Percentiles rank a stretch among this genome's conserved stretches.
phyloP scores from a whole-genome alignment of 352 stramenopile genomes.

The Globisporangium middletonii region DNA sequence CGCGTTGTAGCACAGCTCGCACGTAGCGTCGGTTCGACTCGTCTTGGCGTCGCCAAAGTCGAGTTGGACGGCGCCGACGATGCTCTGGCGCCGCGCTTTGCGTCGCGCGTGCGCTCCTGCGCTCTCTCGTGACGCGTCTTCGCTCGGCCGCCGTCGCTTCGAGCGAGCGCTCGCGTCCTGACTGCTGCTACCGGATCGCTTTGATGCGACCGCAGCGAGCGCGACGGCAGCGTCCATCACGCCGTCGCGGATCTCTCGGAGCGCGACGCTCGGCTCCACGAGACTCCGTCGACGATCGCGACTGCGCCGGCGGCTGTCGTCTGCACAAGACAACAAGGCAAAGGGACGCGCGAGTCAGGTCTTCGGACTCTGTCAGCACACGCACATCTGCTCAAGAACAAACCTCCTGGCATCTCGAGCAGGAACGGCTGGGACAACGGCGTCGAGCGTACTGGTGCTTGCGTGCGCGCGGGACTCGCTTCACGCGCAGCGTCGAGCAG shows the following conservation, averaged over 20 bases:
- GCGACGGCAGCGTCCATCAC: too few relatives aligned
- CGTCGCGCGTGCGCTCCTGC: not conserved
- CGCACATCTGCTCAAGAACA: too few relatives aligned
- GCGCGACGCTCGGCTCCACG: slow-evolving; percentile 4
- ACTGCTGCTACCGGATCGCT: too few relatives aligned
- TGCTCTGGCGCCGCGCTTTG: slow-evolving; percentile 39
- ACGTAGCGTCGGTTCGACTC: slow-evolving; percentile 14
- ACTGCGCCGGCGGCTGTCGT: slow-evolving; percentile 16
- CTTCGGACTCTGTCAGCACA: not conserved
- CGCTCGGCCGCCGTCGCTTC: too few relatives aligned
- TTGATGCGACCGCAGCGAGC: too few relatives aligned
- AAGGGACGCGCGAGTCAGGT: too few relatives aligned
- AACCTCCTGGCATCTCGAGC: not conserved
- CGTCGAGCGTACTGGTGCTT: not conserved
- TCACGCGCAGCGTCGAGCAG: not conserved
- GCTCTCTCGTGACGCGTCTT: too few relatives aligned
- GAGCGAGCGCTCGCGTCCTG: too few relatives aligned
- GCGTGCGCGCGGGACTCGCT: not conserved
- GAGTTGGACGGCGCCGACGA: slow-evolving; percentile 20
- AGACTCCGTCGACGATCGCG: slow-evolving; percentile 28
- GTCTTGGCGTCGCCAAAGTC: not conserved
- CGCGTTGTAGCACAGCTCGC: slow-evolving; percentile 40
- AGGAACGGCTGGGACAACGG: not conserved
- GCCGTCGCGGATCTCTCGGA: not conserved
- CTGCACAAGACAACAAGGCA: too few relatives aligned